Conservation (phyloP, 2,329 filamentous ascomycete genomes). For the Colletotrichum cuscutae region DNA sequence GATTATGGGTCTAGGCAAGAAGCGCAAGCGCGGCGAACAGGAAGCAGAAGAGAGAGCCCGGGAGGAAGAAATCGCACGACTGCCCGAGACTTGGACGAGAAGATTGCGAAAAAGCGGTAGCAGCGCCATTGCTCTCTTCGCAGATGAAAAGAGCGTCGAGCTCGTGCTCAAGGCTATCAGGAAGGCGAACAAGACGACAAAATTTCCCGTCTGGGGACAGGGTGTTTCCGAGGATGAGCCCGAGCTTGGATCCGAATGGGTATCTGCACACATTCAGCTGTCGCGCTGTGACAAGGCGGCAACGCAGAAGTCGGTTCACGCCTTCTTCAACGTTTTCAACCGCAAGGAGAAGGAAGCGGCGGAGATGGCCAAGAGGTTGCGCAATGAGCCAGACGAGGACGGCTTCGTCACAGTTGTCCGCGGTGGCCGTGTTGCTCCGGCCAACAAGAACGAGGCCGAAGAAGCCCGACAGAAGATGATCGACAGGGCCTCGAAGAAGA, state of each 20-base stretch:
- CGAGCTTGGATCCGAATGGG: slow-evolving; percentile 65
- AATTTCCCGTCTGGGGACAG: slow-evolving; percentile 75
- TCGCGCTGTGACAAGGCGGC: slow-evolving; percentile 74
- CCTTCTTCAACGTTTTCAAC: slow-evolving; percentile 87
- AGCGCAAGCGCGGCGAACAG: slow-evolving; percentile 65
- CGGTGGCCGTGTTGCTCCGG: slow-evolving; percentile 79
- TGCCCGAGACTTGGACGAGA: slow-evolving; percentile 81
- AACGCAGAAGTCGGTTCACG: slow-evolving; percentile 81
- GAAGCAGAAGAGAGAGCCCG: slow-evolving; percentile 65
- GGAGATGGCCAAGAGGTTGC: slow-evolving; percentile 70
- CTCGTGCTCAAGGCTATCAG: slow-evolving; percentile 79
- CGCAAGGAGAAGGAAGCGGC: slow-evolving; percentile 73
- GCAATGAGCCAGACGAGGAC: slow-evolving; percentile 90
- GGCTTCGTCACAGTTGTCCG: slow-evolving; percentile 93
- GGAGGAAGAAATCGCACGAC: slow-evolving; percentile 66
- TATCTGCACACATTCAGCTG: slow-evolving; percentile 75
- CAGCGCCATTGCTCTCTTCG: slow-evolving; percentile 84
- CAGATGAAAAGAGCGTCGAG: slow-evolving; percentile 83
- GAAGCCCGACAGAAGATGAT: slow-evolving; percentile 68
- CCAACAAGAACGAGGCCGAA: slow-evolving; percentile 76
- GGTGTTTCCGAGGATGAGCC: slow-evolving; percentile 67
- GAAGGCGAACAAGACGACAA: slow-evolving; percentile 68
- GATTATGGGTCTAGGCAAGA: slow-evolving; percentile 55
- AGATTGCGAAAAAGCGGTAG: slow-evolving; percentile 78
- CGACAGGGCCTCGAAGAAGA: slow-evolving; percentile 72